Evolutionary conservation across 768 basidiomycete species (phyloP), one percentile per base, ranked within the genome.

Genomic region (Pisolithus tinctorius): DNA sequence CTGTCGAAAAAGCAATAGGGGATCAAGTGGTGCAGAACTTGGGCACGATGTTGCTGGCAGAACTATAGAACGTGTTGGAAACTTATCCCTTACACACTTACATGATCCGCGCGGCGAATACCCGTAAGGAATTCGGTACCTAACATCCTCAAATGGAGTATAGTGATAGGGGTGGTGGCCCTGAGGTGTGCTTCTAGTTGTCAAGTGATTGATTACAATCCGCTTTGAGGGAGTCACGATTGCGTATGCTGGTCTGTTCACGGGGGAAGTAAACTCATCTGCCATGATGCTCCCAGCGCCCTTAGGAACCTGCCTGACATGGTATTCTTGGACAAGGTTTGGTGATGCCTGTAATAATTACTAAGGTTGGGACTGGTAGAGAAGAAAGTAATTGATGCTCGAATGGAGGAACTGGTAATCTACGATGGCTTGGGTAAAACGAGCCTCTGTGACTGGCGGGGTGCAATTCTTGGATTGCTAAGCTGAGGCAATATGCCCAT

Each of bases 1-100:
- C 90, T 27, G 96, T 97, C 6, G 96, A 98, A 73, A 92, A 88
- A 69, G 93, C 94, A 1, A 97, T 99, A 85, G 93, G 93, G 3
- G 86, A 96, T 69, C 94, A 97, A 69, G 93, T 97, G 48, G 87
- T 93, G 40, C 94, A 96, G 72, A 94, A 88, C 64, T 70, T 97
- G 55, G 94, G 90, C 38, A 95, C 93, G 58, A 95, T 95, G 84
- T 76, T 97, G 55, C 76, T 96, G 55, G 91, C 92, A 51, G 93
- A 97, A 73, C 74, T 96, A 60, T 93, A 80, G 70, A 54, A 55
- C 46, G 51, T 41, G 29, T 38, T 25, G 40, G 41, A 16, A 38
- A 27, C 23, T n/a, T 48, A 58, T 50, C 31, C 55, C 49, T 55
- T 59, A 31, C 30, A 14, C 38, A 37, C 48, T 49, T 52, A 49